Percentiles rank a stretch among this genome's conserved stretches.
Evolutionary conservation across 306 rosid species (phyloP).

Genomic region (Begonia fuchsioides): DNA sequence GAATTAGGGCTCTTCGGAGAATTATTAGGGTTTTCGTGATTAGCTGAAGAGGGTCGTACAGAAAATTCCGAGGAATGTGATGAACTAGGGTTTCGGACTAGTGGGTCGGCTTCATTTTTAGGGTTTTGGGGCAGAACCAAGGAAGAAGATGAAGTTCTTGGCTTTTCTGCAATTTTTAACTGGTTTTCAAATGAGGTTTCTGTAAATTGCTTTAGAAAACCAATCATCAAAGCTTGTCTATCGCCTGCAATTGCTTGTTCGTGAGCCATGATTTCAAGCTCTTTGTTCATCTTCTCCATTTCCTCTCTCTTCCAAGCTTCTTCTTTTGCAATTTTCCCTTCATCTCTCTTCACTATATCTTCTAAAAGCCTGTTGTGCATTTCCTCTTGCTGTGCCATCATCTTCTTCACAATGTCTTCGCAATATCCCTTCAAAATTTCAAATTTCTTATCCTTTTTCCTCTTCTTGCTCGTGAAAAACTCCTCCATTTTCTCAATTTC

Average conservation of each 20-base stretch:
- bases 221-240: constrained; percentile 46
- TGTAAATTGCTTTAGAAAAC: constrained; percentile 46
- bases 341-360: constrained; percentile 62
- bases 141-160: constrained; percentile 8
- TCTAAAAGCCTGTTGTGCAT: constrained; percentile 51
- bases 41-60: constrained; percentile 16
- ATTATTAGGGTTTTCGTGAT: constrained; percentile 3
- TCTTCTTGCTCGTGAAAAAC: constrained; percentile 21
- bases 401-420: constrained; percentile 44
- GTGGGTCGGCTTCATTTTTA: constrained; percentile 1
- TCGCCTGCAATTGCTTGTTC: constrained; percentile 54
- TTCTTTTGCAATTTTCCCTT: constrained; percentile 48
- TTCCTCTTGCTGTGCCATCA: constrained; percentile 73
- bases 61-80: constrained; percentile 6
- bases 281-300: constrained; percentile 55
- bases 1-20: constrained; percentile 12
- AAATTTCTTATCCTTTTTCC: constrained; percentile 31
- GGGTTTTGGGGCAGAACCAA: constrained; percentile 7
- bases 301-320: constrained; percentile 80
- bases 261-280: constrained; percentile 52
- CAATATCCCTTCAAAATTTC: constrained; percentile 58
- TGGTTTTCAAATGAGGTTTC: background rate
- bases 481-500: constrained; percentile 4
- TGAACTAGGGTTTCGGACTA: constrained; percentile 34
- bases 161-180: background rate